Conservation (phyloP, 164 flowering plant species). For the Stephania cephalantha region DNA sequence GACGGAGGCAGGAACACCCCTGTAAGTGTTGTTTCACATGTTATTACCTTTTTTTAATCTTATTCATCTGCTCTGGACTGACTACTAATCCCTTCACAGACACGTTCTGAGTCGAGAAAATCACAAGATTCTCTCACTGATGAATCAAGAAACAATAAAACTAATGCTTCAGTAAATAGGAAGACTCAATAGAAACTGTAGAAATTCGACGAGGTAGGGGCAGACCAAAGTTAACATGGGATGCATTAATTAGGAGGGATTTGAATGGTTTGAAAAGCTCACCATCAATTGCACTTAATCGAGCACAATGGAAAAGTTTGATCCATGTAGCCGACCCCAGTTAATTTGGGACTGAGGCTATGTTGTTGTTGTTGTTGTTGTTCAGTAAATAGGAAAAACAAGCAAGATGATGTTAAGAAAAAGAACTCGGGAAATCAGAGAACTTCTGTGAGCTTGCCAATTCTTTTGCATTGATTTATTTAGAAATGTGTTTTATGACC, state of each 20-base stretch:
- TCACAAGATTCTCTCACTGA: not conserved
- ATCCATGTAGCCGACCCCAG: no score
- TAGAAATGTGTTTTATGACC: not conserved
- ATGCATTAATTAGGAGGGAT: no score
- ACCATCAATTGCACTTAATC: no score
- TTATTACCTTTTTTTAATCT: not conserved
- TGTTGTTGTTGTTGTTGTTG: no score
- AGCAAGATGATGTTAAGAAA: not conserved
- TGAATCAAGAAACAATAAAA: not conserved
- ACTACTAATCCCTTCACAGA: constrained; percentile 5
- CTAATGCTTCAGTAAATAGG: not conserved
- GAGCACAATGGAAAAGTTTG: no score
- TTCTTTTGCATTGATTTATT: not conserved
- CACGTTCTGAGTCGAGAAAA: constrained; percentile 1
- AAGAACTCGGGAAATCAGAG: not conserved
- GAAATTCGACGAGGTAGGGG: no score
- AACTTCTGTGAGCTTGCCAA: not conserved
- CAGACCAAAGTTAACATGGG: no score
- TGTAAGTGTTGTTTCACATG: not conserved
- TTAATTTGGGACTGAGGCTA: no score
- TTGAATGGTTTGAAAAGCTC: no score
- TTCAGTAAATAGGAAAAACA: not conserved
- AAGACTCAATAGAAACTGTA: no score
- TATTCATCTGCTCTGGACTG: not conserved
- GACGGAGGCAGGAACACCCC: not conserved